Evolutionary conservation across 1,139 yeast species (phyloP).

Genomic region (Meyerozyma carpophila): DNA sequence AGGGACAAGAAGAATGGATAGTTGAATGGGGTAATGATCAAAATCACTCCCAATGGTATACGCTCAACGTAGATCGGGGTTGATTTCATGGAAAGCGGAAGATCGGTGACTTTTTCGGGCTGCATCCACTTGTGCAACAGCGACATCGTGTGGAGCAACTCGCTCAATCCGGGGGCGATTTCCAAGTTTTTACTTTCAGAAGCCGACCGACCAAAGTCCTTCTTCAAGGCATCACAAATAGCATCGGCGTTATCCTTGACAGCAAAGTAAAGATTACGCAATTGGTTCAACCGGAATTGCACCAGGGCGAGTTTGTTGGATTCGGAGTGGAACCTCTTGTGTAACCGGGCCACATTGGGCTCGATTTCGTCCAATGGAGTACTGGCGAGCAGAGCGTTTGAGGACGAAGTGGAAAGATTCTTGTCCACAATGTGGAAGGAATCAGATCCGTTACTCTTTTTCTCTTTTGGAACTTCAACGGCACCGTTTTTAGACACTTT

Average conservation of each 20-base stretch:
- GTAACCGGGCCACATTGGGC: conserved; percentile 36
- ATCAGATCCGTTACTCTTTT: background rate
- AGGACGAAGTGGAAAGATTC: background rate
- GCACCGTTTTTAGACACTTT: background rate
- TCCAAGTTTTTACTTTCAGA: conserved; percentile 63
- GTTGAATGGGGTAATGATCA: conserved; percentile 81
- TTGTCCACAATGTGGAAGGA: background rate
- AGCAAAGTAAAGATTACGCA: conserved; percentile 65
- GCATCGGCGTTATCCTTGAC: conserved; percentile 54
- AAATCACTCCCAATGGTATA: conserved; percentile 71
- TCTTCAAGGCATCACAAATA: conserved; percentile 51
- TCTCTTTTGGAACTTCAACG: background rate
- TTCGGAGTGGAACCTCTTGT: conserved; percentile 34
- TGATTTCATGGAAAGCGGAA: conserved; percentile 43
- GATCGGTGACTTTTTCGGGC: conserved; percentile 41
- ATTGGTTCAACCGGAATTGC: conserved; percentile 54
- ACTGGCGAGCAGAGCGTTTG: conserved; percentile 19
- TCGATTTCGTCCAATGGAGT: conserved; percentile 52
- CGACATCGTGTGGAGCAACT: conserved; percentile 55
- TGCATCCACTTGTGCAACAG: conserved; percentile 59
- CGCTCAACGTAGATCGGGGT: conserved; percentile 51
- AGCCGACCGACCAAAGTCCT: conserved; percentile 62
- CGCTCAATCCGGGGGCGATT: conserved; percentile 44
- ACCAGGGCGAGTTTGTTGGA: conserved; percentile 49
- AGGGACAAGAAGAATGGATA: conserved; percentile 69